Evolutionary conservation across 2,329 filamentous ascomycete species (phyloP), one percentile per base, ranked within the genome.

Genomic region (Ophiostoma piceae): DNA sequence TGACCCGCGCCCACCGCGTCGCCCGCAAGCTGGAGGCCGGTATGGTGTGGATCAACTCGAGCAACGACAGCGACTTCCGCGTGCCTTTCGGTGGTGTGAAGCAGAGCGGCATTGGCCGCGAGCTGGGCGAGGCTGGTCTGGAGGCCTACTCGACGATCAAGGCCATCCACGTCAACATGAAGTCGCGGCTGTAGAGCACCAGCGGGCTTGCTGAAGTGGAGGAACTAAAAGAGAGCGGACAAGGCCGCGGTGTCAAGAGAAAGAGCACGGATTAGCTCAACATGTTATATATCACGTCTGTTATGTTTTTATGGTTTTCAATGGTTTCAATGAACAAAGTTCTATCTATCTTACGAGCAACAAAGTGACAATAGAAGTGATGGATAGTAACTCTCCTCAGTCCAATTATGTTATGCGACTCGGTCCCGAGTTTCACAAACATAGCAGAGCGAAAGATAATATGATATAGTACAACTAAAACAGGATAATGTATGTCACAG

Each of bases 21-120:
- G 72, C 72, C 43, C 26, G 54, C 39, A 57, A 62, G 68, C 83
- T 88, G 66, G 84, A 87, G 76, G 83, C 84, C 11, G 86, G 86
- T 66, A 82, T 81, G 80, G 81, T 82, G 62, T 83, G 81, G 81
- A 79, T 82, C 74, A 82, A 82, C 74, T 80, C 78, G 75, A 79
- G 79, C 75, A 78, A 80, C 70, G 78, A 79, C 69, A 77, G 76
- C 9, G 77, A 79, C 78, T 85, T 85, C 79, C 84, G 88, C 75
- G 77, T 89, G 47, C 78, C 78, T 14, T 91, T 79, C 71, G 78
- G 78, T 32, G 78, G 78, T 32, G 77, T 79, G 51, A 79, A 79
- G 76, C 78, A 79, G 74, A 78, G 77, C 66, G 78, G 78, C 8
- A 79, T 79, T 54, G 78, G 78, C 1, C 73, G 78, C 67, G 78